Conservation (phyloP, 2,329 filamentous ascomycete genomes). For the Aspergillus brasiliensis region DNA sequence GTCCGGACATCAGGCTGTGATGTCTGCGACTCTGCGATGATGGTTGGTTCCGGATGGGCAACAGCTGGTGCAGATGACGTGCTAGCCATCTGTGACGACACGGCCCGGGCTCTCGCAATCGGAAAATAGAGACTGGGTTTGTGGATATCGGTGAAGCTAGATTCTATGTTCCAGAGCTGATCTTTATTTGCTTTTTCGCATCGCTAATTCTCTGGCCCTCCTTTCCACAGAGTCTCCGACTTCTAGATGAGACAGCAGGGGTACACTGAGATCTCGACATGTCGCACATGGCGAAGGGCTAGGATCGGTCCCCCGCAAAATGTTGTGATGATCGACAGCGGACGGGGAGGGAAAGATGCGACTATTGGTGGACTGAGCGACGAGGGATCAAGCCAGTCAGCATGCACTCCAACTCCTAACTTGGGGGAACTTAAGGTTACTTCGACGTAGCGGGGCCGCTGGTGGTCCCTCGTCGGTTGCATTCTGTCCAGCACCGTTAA, state of each 20-base stretch:
- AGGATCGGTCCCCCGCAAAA: constrained; percentile 1
- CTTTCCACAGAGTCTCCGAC: neutral
- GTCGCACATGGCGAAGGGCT: neutral
- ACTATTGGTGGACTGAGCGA: neutral
- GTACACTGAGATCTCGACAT: neutral
- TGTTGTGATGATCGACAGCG: neutral
- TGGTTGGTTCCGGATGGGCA: constrained; percentile 11
- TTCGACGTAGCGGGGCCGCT: neutral
- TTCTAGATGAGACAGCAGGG: neutral
- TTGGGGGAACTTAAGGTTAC: neutral
- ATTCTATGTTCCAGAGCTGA: neutral
- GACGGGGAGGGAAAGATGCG: neutral
- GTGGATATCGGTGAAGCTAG: neutral
- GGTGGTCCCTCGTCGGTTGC: too few species aligned
- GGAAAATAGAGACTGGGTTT: neutral
- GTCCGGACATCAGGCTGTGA: neutral
- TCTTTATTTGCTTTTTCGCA: neutral
- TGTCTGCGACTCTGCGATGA: constrained; percentile 1
- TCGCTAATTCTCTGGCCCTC: neutral
- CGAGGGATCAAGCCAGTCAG: neutral
- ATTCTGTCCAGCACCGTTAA: neutral
- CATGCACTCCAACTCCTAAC: neutral
- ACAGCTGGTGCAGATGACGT: constrained; percentile 6
- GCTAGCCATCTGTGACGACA: neutral
- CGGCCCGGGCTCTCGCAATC: neutral